Evolutionary conservation across 768 basidiomycete genomes (phyloP).

Genomic region (Boletus vinaceobasis): DNA sequence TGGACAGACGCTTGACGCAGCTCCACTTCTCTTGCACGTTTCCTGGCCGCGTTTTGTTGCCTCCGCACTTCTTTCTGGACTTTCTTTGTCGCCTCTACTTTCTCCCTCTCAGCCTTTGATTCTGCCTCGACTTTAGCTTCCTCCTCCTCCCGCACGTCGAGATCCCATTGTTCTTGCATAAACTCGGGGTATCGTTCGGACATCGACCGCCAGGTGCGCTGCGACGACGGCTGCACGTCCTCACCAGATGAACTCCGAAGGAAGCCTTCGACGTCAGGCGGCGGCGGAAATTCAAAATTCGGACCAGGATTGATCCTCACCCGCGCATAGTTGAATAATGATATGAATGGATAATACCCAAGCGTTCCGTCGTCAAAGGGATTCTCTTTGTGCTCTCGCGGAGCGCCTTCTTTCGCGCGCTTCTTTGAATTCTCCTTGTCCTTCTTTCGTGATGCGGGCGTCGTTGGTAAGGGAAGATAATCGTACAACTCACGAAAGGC

Average conservation of each 20-base stretch:
- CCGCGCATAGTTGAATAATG: slow-evolving; percentile 86
- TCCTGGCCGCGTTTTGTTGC: slow-evolving; percentile 51
- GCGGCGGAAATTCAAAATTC: slow-evolving; percentile 76
- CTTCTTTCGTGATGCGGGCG: slow-evolving; percentile 54
- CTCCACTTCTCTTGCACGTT: slow-evolving; percentile 41
- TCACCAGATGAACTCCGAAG: slow-evolving; percentile 39
- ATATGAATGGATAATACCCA: slow-evolving; percentile 95
- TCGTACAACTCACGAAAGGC: slow-evolving; percentile 90
- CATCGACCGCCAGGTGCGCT: slow-evolving; percentile 70
- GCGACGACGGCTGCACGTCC: slow-evolving; percentile 26
- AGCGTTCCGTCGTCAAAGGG: slow-evolving; percentile 90
- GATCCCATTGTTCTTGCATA: slow-evolving; percentile 73
- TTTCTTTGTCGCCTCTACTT: slow-evolving; percentile 32
- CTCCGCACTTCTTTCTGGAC: slow-evolving; percentile 48
- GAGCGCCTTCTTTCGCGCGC: slow-evolving; percentile 58
- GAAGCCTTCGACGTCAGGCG: slow-evolving; percentile 68
- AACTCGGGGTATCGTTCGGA: slow-evolving; percentile 84
- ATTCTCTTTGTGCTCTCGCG: slow-evolving; percentile 75
- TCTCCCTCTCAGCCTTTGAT: slow-evolving; percentile 46
- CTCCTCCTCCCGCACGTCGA: slow-evolving; percentile 76
- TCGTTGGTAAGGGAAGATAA: slow-evolving; percentile 76
- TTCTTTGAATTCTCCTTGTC: slow-evolving; percentile 55
- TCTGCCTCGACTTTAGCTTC: slow-evolving; percentile 49
- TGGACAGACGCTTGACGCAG: slow-evolving; percentile 21
- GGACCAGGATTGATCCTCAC: slow-evolving; percentile 89